These are phyloP conservation scores for Hyaloperonospora arabidopsidis DNA, from an alignment of 352 stramenopile species.

Conservation along the genomic window DNA sequence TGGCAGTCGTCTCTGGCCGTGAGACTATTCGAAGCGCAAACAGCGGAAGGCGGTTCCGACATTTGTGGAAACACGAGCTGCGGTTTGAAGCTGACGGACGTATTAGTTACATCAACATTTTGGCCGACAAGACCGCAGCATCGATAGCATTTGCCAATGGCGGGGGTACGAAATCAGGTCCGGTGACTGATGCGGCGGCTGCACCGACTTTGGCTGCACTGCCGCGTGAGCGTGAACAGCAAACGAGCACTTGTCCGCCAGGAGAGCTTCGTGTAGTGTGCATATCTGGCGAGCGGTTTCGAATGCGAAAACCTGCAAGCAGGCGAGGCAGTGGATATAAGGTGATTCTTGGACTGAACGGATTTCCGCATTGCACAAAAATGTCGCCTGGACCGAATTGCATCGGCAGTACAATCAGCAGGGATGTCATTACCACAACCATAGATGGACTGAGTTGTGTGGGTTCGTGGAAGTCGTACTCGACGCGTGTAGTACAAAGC, in stretches of 20 bases:
- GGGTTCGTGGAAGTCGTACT: slow-evolving; percentile 56
- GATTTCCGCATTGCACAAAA: slow-evolving; percentile 58
- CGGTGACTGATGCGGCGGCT: slow-evolving; percentile 41
- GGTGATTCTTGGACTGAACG: slow-evolving; percentile 59
- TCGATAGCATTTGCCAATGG: slow-evolving; percentile 62
- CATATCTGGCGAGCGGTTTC: slow-evolving; percentile 48
- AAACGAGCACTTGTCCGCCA: slow-evolving; percentile 55
- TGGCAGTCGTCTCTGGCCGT: slow-evolving; percentile 69
- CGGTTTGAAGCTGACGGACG: slow-evolving; percentile 71
- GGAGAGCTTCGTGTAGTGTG: slow-evolving; percentile 78
- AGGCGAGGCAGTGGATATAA: slow-evolving; percentile 53
- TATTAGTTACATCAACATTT: slow-evolving; percentile 80
- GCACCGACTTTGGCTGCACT: slow-evolving; percentile 38
- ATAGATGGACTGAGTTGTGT: slow-evolving; percentile 42
- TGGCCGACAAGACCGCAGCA: slow-evolving; percentile 73
- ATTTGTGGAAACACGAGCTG: slow-evolving; percentile 80
- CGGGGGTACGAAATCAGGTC: slow-evolving; percentile 17
- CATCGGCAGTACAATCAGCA: slow-evolving; percentile 15
- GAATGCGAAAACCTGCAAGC: slow-evolving; percentile 27
- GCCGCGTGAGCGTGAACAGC: slow-evolving; percentile 53
- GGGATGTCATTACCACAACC: slow-evolving; percentile 19
- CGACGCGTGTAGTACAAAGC: slow-evolving; percentile 51
- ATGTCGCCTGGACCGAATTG: slow-evolving; percentile 27
- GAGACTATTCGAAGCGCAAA: slow-evolving; percentile 63
- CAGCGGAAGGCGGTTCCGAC: slow-evolving; percentile 67